phyloP scores from a whole-genome alignment of 805 yeast species.

The Sungouiella blattae region DNA sequence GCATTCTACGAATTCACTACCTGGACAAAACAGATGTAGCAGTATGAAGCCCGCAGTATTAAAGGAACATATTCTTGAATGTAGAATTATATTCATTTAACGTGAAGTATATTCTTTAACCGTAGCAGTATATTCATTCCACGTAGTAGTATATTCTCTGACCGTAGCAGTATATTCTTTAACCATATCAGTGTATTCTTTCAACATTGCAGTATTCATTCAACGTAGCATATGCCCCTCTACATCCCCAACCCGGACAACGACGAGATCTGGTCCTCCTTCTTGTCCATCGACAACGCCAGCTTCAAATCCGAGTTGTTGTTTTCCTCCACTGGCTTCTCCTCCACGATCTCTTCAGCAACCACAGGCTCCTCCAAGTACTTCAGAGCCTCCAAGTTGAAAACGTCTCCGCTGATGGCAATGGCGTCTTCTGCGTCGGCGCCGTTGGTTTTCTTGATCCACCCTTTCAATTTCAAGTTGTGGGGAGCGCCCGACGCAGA shows the following conservation, averaged over 20 bases:
- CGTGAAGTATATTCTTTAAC: no score
- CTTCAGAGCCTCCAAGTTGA: constrained; percentile 39
- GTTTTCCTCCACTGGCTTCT: constrained; percentile 16
- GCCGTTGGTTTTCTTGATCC: constrained; percentile 29
- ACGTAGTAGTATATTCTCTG: no score
- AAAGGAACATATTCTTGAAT: no score
- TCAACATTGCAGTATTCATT: no score
- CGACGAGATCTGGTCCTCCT: constrained; percentile 22
- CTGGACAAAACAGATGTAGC: no score
- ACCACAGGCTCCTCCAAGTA: constrained; percentile 46
- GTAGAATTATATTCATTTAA: no score
- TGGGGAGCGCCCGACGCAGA: constrained; percentile 10
- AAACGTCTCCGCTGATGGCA: constrained; percentile 29
- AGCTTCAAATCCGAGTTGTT: constrained; percentile 18
- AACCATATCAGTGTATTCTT: no score
- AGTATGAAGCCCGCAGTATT: no score
- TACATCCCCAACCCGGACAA: constrained; percentile 20
- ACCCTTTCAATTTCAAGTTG: constrained; percentile 30
- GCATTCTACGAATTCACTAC: no score
- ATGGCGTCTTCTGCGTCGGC: constrained; percentile 12
- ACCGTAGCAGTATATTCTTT: no score
- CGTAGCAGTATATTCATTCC: no score
- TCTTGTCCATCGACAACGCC: constrained; percentile 22
- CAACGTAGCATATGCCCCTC: no score
- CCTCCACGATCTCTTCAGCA: constrained; percentile 23